These are phyloP conservation scores for Fragilaria crotonensis DNA, from an alignment of 108 stramenopile species.

Conservation along the genomic window DNA sequence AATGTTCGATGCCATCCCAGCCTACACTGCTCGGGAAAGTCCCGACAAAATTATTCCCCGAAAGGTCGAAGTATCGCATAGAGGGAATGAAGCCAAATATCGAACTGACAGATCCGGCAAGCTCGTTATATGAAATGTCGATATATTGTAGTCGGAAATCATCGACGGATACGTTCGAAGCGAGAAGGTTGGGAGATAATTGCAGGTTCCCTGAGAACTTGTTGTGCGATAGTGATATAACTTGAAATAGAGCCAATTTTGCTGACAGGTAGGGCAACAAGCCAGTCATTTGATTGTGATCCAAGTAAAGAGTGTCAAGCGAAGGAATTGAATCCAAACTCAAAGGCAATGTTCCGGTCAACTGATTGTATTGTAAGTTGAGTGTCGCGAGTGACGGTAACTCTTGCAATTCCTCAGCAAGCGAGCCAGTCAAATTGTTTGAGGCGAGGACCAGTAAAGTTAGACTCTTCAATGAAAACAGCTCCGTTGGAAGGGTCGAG, in stretches of 20 bases:
- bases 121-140: neutral
- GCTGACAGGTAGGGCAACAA: neutral
- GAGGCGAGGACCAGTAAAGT: neutral
- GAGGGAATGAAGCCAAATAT: neutral
- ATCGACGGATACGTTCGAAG: neutral
- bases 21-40: neutral
- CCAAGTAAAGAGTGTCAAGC: neutral
- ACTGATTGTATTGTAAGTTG: slow-evolving; percentile 4
- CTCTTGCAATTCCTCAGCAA: slow-evolving; percentile 9
- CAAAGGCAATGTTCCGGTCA: slow-evolving; percentile 15
- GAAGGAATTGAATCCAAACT: neutral
- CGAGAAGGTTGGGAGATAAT: neutral
- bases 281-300: neutral
- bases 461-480: slow-evolving; percentile 10
- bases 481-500: slow-evolving; percentile 36
- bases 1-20: neutral
- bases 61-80: neutral
- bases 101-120: neutral
- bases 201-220: neutral
- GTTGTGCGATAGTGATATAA: neutral
- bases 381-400: neutral
- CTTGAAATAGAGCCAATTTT: neutral
- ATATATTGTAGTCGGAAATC: neutral
- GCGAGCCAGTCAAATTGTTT: slow-evolving; percentile 7
- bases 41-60: neutral